Evolutionary conservation across 1,139 yeast species (phyloP).

Genomic region (Pichia sp.): DNA sequence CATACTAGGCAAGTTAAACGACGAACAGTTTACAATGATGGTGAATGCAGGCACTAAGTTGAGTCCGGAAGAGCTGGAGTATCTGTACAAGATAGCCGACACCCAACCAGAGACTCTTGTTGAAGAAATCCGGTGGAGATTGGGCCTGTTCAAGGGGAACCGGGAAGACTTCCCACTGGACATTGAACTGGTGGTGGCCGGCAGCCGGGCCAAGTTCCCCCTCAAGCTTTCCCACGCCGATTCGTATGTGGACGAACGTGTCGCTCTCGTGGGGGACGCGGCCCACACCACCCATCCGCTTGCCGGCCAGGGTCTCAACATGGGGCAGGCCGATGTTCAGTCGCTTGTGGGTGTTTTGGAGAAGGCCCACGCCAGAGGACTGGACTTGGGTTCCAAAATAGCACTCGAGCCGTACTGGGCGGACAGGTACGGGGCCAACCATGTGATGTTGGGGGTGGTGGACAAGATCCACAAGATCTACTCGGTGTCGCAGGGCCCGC

Average conservation of each 20-base stretch:
- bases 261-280: conserved; percentile 94
- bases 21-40: conserved; percentile 58
- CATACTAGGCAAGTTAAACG: conserved; percentile 50
- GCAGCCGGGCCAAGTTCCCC: conserved; percentile 84
- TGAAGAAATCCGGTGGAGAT: conserved; percentile 71
- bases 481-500: conserved; percentile 63
- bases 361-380: conserved; percentile 64
- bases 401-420: conserved; percentile 84
- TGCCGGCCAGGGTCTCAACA: conserved; percentile 96
- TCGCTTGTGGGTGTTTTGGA: conserved; percentile 65
- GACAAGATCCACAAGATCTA: conserved; percentile 90
- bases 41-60: conserved; percentile 83
- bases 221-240: conserved; percentile 86
- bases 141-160: conserved; percentile 39
- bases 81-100: conserved; percentile 55
- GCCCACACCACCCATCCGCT: conserved; percentile 97
- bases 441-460: conserved; percentile 75
- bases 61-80: conserved; percentile 70
- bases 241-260: conserved; percentile 71
- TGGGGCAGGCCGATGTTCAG: conserved; percentile 95
- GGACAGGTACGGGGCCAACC: conserved; percentile 73
- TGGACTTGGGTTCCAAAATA: conserved; percentile 80
- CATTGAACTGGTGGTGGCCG: conserved; percentile 49
- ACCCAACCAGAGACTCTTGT: conserved; percentile 43
- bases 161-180: conserved; percentile 64